Percentiles rank a stretch among this genome's conserved stretches.
phyloP scores from a whole-genome alignment of 805 yeast species.

The Ogataea pini region DNA sequence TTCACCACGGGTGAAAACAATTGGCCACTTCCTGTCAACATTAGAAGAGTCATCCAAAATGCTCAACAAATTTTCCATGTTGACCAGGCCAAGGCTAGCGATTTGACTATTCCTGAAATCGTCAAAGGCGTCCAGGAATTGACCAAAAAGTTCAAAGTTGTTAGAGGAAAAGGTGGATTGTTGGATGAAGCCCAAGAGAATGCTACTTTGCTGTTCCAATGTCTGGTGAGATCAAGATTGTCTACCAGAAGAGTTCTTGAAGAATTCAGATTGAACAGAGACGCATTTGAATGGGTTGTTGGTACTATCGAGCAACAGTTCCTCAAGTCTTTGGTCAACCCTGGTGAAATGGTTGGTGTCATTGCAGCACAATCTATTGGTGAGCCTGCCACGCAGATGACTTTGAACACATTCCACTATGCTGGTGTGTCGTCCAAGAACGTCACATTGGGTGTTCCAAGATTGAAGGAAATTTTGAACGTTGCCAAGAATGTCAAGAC shows the following conservation, averaged over 20 bases:
- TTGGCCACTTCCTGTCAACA: constrained; percentile 97
- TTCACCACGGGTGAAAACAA: constrained; percentile 92
- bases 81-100: constrained; percentile 88
- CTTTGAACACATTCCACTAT: constrained; percentile 94
- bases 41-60: constrained; percentile 94
- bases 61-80: constrained; percentile 96
- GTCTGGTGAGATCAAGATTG: constrained; percentile 88
- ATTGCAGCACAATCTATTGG: constrained; percentile 97
- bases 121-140: constrained; percentile 69
- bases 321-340: constrained; percentile 86
- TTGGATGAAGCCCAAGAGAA: constrained; percentile 86
- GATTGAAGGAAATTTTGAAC: constrained; percentile 95
- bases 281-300: constrained; percentile 93
- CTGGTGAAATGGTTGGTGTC: constrained; percentile 99
- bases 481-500: constrained; percentile 98
- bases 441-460: constrained; percentile 96
- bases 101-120: constrained; percentile 81
- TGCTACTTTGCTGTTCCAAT: constrained; percentile 87
- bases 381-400: constrained; percentile 98
- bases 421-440: constrained; percentile 97
- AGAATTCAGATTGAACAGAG: constrained; percentile 80
- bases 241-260: constrained; percentile 89
- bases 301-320: constrained; percentile 95
- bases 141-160: constrained; percentile 65
- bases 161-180: constrained; percentile 78